These are phyloP conservation scores for Phtheirospermum japonicum DNA, from an alignment of 257 asterid genomes.

Conservation along the genomic window DNA sequence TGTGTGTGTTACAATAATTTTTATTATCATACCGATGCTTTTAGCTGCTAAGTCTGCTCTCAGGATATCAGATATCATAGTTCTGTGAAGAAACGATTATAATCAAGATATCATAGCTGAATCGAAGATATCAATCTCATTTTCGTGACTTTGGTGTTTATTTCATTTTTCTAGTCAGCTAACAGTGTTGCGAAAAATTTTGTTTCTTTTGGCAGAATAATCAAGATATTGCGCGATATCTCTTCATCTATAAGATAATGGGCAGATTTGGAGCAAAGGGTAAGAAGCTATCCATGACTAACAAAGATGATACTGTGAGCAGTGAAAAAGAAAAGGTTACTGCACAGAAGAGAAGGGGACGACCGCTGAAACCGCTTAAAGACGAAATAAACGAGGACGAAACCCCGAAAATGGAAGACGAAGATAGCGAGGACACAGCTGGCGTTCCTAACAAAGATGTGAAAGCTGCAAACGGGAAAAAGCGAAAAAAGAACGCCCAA, in stretches of 20 bases:
- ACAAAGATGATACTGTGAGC: slow-evolving; percentile 44
- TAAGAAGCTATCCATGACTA: slow-evolving; percentile 33
- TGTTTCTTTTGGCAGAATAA: neutral
- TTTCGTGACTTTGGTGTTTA: neutral
- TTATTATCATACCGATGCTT: no score
- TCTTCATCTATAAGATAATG: neutral
- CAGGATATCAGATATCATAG: neutral
- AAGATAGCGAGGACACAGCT: slow-evolving; percentile 35
- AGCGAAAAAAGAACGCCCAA: slow-evolving; percentile 29
- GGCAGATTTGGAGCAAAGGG: slow-evolving; percentile 45
- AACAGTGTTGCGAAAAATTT: neutral
- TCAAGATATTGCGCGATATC: neutral
- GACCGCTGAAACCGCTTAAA: slow-evolving; percentile 47
- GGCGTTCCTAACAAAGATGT: slow-evolving; percentile 32
- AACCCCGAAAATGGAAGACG: slow-evolving; percentile 37
- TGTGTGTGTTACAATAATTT: no score
- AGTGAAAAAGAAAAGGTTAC: slow-evolving; percentile 45
- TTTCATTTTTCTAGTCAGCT: slow-evolving; percentile 5
- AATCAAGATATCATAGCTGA: no score
- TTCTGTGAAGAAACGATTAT: neutral
- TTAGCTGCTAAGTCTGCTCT: neutral
- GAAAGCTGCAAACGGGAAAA: slow-evolving; percentile 34
- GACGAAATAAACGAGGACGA: slow-evolving; percentile 41
- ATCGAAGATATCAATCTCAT: neutral
- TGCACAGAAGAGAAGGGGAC: slow-evolving; percentile 50